Evolutionary conservation across 192 early-diverging fungal species (phyloP), one percentile per base, ranked within the genome.

Genomic region (Rhizophagus sp.): DNA sequence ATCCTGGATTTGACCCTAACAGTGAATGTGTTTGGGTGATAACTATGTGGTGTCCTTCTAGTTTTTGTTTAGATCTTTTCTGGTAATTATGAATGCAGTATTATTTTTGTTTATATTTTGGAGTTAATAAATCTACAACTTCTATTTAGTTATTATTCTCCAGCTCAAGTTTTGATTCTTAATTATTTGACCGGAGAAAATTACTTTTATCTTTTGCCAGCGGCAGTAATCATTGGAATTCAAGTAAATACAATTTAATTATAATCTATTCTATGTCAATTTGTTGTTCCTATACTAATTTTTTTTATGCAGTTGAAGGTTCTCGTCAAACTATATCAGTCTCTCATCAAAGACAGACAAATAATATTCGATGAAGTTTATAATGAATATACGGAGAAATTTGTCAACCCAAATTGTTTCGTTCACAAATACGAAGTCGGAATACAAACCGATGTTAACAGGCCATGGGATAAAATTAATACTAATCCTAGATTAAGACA

Each of bases 391-490:
- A 89, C 91, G 79, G 73, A 76, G 67, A 90, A 85, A 61, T 91
- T 91, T 83, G 91, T 92, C 27, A 79, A 92, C 41, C 91, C 91
- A 10, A 83, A 85, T 9, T 82, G 91, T 50, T 91, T 91, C 83
- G 88, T 89, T 4, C 84, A 87, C 19, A 91, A 87, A 71, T 82
- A 52, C 30, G 91, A 92, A 79, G 74, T 82, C n/a, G 80, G 81
- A 1, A 86, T 83, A 2, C 76, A 82, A 33, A 70, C 69, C 10
- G 83, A 77, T 71, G 73, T 68, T 0, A 13, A 39, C 22, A 39
- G 17, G 10, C 13, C 30, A 9, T 70, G 68, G 68, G 68, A 70
- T 57, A 57, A 57, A 19, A 57, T 57, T 57, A 57, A 57, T 57
- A 57, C 3, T 57, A 57, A 57, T 22, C 3, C 50, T 57, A 17